Base-by-base conservation (phyloP, 805 yeast genomes). In the Jamesozyma lodderae region DNA sequence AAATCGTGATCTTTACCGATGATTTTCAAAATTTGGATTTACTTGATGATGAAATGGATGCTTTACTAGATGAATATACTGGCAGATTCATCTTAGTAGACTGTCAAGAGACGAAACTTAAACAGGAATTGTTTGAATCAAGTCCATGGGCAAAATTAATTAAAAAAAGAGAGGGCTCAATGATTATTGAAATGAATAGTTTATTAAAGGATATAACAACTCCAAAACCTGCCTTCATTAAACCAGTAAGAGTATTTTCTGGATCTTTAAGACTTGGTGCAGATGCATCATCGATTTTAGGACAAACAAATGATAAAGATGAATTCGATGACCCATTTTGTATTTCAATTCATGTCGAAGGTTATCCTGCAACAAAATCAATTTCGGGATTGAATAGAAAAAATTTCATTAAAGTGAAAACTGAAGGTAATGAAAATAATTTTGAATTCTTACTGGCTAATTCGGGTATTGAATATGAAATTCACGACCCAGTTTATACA, bases 321-420 rank as follows among this genome's bases (percentile, higher is more conserved):
- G 51, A 56, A 4, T 39, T 46, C 15, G 41, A 42, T 1, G 70
- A 66, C 41, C 31, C 48, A 1, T 37, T 47, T 5, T 61, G 67
- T 22, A 28, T 72, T 3, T 37, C 57, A 14, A 58, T 81, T 19
- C 57, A 60, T 6, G 79, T 77, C 1, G 83, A 80, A 46, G 78
- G 81, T 0, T 81, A 62, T 47, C 81, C 86, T 34, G 67, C 43
- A 51, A 71, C 55, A 55, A 64, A 46, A 19, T 57, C 37, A 46
- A 62, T 45, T 33, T 51, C 39, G 40, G 52, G 46, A 17, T 37
- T 31, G 27, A 49, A 33, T 38, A 51, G 45, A 33, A 50, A 35
- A 42, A 54, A 38, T 42, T 59, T 45, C 42, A 36, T 35, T 31
- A 41, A 41, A 48, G 18, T 7, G 9, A 16, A 31, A 30, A 7